Conservation (phyloP, 1,284 basidiomycete genomes). For the Cronartium ribicola region DNA sequence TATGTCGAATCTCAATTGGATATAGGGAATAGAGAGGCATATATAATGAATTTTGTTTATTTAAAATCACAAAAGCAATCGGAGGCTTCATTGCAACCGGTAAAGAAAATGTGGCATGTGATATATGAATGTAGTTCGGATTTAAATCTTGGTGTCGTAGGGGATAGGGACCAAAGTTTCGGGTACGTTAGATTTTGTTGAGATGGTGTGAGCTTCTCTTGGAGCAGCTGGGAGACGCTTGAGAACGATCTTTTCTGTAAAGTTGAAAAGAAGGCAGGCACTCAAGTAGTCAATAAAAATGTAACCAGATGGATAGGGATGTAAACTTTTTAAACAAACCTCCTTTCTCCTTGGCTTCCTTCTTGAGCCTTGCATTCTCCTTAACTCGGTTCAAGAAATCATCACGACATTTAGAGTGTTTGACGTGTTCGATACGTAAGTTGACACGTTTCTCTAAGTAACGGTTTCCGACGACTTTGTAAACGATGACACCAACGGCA, state of each 20-base stretch:
- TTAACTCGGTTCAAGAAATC: conserved; percentile 97
- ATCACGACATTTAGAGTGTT: conserved; percentile 96
- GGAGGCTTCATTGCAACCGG: neutral
- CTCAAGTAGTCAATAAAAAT: neutral
- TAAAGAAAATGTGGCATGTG: neutral
- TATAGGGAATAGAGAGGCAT: conserved; percentile 1
- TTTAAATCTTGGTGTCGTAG: conserved; percentile 57
- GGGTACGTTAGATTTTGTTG: conserved; percentile 69
- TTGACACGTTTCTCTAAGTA: conserved; percentile 99
- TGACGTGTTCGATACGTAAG: conserved; percentile 95
- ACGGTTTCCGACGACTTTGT: conserved; percentile 98
- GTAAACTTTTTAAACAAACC: conserved; percentile 59
- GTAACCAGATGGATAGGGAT: conserved; percentile 18
- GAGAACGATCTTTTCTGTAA: conserved; percentile 70
- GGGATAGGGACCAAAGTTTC: conserved; percentile 87
- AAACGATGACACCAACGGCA: conserved; percentile 92
- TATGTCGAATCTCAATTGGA: too few relatives aligned
- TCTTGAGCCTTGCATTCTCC: conserved; percentile 80
- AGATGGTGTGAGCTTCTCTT: conserved; percentile 73
- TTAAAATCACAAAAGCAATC: neutral
- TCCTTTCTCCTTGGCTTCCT: conserved; percentile 79
- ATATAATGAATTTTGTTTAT: neutral
- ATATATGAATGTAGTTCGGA: neutral
- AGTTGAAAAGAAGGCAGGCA: neutral
- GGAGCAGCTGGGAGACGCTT: conserved; percentile 84